These are phyloP conservation scores for Coemansia sp. DNA, from an alignment of 192 early-diverging fungal genomes.

Conservation along the genomic window DNA sequence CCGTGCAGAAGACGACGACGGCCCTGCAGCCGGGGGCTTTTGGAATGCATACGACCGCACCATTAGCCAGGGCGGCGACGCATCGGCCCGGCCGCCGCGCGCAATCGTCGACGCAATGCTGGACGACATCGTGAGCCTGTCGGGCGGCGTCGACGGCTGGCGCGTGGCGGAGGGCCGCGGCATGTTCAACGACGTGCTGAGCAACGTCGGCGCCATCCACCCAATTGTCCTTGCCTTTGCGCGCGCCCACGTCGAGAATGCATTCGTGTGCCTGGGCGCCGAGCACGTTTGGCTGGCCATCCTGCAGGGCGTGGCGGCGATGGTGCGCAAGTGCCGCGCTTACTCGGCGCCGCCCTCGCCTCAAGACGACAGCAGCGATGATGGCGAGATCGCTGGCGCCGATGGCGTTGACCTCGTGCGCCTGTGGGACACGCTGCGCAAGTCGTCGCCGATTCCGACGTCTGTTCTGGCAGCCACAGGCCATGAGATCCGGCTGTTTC, in stretches of 20 bases:
- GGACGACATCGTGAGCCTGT: constrained; percentile 17
- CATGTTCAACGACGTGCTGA: constrained; percentile 46
- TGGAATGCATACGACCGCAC: constrained; percentile 34
- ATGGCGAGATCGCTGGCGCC: background rate
- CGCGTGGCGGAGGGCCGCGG: constrained; percentile 29
- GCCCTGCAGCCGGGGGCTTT: constrained; percentile 12
- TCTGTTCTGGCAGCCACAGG: constrained; percentile 13
- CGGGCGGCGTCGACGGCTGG: constrained; percentile 29
- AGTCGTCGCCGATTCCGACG: constrained; percentile 24
- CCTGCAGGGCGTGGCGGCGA: constrained; percentile 30
- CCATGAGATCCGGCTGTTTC: constrained; percentile 36
- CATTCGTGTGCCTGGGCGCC: constrained; percentile 26
- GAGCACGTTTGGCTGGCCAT: constrained; percentile 48
- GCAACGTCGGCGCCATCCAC: constrained; percentile 26
- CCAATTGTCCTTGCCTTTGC: constrained; percentile 42
- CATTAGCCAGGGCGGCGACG: constrained; percentile 31
- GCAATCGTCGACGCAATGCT: constrained; percentile 45
- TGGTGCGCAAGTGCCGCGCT: constrained; percentile 12
- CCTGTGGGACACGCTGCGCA: constrained; percentile 33
- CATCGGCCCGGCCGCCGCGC: background rate
- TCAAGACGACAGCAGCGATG: background rate
- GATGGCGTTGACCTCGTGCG: constrained; percentile 9
- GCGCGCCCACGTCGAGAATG: constrained; percentile 30
- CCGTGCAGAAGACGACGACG: background rate
- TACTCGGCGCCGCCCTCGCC: constrained; percentile 4